Percentiles rank a stretch among this genome's conserved stretches.
These are phyloP conservation scores for Kernera saxatilis DNA, from an alignment of 345 rosid species.

Conservation along the genomic window DNA sequence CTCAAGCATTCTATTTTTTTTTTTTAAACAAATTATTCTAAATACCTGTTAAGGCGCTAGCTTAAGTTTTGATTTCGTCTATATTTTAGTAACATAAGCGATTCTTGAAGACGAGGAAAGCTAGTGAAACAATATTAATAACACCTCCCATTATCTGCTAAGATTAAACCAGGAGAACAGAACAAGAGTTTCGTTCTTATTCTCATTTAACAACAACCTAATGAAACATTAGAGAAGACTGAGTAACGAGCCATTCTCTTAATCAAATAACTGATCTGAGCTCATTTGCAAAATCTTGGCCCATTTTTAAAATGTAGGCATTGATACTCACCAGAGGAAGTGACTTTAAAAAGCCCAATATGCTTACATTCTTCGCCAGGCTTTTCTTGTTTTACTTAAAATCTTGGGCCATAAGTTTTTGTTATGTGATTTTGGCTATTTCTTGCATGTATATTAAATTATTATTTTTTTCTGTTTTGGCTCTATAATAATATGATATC, in stretches of 20 bases:
- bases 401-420: no score
- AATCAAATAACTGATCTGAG: not conserved
- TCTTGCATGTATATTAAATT: no score
- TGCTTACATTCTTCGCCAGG: not conserved
- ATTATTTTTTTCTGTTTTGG: no score
- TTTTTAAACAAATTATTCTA: not conserved
- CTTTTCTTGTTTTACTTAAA: not conserved
- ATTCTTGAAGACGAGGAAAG: not conserved
- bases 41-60: not conserved
- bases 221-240: not conserved
- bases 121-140: not conserved
- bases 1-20: not conserved
- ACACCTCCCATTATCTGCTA: not conserved
- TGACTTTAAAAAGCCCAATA: not conserved
- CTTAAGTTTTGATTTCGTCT: not conserved
- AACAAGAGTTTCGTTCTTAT: not conserved
- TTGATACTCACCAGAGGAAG: not conserved
- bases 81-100: not conserved
- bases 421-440: no score
- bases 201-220: not conserved
- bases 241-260: no score
- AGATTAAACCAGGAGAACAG: not conserved
- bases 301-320: no score
- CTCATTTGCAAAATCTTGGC: not conserved
- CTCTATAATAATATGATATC: no score